Base-by-base conservation (phyloP, 192 early-diverging fungal genomes). In the Diversispora eburnea region DNA sequence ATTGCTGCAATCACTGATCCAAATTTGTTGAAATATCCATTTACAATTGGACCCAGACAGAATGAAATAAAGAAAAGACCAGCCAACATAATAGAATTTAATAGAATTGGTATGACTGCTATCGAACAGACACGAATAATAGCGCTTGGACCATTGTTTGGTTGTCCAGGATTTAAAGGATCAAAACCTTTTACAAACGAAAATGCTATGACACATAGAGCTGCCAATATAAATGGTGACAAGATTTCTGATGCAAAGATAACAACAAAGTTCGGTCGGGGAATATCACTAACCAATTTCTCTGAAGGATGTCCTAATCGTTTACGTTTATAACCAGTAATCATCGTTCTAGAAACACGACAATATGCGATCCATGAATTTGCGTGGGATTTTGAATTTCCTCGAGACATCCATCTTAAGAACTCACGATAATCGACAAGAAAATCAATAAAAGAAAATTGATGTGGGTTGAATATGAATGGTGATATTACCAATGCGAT, bases 401-500 rank as follows among this genome's bases (percentile, higher is more conserved):
- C 91, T 5, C 90, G 84, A n/a, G 88, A 91, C 57, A 95, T 80
- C 91, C 93, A 95, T 65, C 87, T 86, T 71, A 95, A 79, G 81
- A 88, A 93, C 76, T 91, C 90, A 52, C 84, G 87, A 77, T 92
- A 95, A 75, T 95, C 93, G 7, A 89, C 69, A 74, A 93, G 82
- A 76, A 94, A 94, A 74, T 91, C 90, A 0, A 83, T 82, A 65
- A 93, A 82, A n/a, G 88, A 83, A 64, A 95, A 94, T 79, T 95
- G 93, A 73, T 93, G 92, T n/a, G 91, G 92, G 69, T 95, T 95
- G 79, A 92, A 95, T 49, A 95, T 63, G 76, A 94, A 95, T 3
- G 93, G 92, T 59, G 93, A 90, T 57, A 95, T 82, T 58, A 89
- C 78, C 51, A 95, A 77, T 8, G 92, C 90, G 41, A 90, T 75